Evolutionary conservation across 495 filamentous ascomycete genomes (phyloP).

Genomic region (Filosporella fistucella): DNA sequence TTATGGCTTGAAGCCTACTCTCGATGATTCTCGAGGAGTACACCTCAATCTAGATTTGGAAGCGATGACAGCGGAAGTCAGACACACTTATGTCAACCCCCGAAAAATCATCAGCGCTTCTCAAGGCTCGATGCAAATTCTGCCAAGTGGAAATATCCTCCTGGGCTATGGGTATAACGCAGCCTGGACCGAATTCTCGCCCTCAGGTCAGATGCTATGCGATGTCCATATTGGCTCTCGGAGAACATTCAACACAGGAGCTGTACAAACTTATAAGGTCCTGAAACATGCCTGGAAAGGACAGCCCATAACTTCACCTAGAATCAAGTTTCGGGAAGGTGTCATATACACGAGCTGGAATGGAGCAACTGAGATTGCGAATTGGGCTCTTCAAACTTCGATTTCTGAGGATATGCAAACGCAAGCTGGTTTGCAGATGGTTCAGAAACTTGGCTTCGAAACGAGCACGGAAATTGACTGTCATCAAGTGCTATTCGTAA

Average conservation of each 20-base stretch:
- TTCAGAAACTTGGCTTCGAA: neutral
- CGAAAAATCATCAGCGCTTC: constrained; percentile 48
- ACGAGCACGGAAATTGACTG: neutral
- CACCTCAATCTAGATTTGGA: constrained; percentile 50
- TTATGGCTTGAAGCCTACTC: neutral
- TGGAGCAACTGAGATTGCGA: neutral
- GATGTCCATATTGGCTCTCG: neutral
- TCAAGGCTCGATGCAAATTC: constrained; percentile 58
- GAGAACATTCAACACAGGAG: constrained; percentile 30
- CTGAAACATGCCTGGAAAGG: neutral
- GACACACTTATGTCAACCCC: constrained; percentile 36
- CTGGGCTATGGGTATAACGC: constrained; percentile 58
- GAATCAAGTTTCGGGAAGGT: neutral
- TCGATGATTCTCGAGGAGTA: constrained; percentile 38
- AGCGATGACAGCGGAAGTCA: constrained; percentile 42
- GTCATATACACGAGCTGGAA: constrained; percentile 1
- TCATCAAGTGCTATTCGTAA: neutral
- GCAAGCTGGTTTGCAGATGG: neutral
- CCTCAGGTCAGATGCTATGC: constrained; percentile 31
- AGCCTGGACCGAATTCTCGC: constrained; percentile 53
- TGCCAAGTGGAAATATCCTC: constrained; percentile 46
- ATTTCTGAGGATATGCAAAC: neutral
- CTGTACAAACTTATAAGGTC: neutral
- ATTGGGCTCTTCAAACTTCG: neutral
- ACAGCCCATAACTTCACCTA: neutral